phyloP scores from a whole-genome alignment of 345 rosid genomes.

The Garcia nutans region DNA sequence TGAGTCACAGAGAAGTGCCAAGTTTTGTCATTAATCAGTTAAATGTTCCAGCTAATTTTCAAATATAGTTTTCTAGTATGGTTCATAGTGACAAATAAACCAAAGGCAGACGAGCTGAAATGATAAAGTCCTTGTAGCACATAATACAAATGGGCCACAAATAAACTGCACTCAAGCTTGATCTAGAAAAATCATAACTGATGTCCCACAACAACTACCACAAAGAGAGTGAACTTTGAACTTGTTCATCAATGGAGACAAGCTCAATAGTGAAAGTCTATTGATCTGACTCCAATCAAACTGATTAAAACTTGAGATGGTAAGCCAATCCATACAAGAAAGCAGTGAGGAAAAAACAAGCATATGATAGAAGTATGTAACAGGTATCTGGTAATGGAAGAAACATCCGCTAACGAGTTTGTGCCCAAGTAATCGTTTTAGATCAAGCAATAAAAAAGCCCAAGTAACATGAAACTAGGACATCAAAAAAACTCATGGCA shows the following conservation, averaged over 20 bases:
- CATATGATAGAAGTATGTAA: neutral
- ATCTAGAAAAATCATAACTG: neutral
- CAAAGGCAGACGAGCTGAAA: neutral
- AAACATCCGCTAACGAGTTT: neutral
- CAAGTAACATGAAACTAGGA: neutral
- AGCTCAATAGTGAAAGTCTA: neutral
- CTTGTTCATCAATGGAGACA: neutral
- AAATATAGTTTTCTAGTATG: neutral
- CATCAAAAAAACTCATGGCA: neutral
- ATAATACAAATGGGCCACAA: neutral
- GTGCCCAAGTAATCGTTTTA: neutral
- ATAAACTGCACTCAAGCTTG: neutral
- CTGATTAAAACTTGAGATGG: neutral
- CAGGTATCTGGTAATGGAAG: neutral
- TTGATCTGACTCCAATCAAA: neutral
- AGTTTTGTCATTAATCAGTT: neutral
- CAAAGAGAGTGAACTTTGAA: neutral
- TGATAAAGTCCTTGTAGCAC: neutral
- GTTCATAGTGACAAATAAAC: neutral
- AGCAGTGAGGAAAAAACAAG: neutral
- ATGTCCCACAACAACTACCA: neutral
- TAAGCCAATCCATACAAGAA: neutral
- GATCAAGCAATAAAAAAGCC: neutral
- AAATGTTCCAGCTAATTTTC: neutral
- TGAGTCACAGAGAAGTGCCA: neutral